Conservation (phyloP, 371 early-diverging fungal species). For the Smittium mucronatum region DNA sequence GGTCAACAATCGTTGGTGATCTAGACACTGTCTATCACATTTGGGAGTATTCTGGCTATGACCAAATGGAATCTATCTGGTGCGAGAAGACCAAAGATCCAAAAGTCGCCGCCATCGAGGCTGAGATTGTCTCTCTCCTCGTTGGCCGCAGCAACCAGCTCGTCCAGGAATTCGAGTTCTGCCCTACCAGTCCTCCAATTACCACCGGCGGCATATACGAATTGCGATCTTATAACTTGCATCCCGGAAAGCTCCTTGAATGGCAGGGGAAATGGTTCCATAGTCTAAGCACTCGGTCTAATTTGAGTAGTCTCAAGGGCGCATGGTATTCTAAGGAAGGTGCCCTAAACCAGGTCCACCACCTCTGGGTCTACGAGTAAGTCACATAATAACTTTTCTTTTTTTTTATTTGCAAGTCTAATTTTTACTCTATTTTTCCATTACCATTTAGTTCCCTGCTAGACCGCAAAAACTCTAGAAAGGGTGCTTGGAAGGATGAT, state of each 20-base stretch:
- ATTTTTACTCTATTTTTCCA: slow-evolving; percentile 13
- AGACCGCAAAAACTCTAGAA: slow-evolving; percentile 75
- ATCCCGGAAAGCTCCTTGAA: slow-evolving; percentile 80
- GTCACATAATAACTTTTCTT: slow-evolving; percentile 14
- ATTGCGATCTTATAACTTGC: slow-evolving; percentile 70
- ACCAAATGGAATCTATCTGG: slow-evolving; percentile 54
- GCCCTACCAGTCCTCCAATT: slow-evolving; percentile 64
- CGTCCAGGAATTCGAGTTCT: slow-evolving; percentile 85
- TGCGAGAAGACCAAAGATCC: slow-evolving; percentile 21
- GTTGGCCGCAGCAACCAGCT: slow-evolving; percentile 64
- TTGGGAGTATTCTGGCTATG: slow-evolving; percentile 86
- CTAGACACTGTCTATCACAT: slow-evolving; percentile 83
- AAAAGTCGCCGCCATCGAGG: slow-evolving; percentile 43
- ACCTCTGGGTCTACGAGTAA: slow-evolving; percentile 83
- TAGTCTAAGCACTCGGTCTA: slow-evolving; percentile 72
- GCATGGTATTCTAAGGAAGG: slow-evolving; percentile 94
- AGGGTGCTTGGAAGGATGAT: slow-evolving; percentile 82
- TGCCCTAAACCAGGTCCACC: slow-evolving; percentile 74
- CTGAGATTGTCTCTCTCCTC: slow-evolving; percentile 54
- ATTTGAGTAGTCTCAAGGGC: slow-evolving; percentile 80
- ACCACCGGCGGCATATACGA: slow-evolving; percentile 76
- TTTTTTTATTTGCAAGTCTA: neutral
- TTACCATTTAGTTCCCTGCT: slow-evolving; percentile 4
- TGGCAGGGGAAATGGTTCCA: slow-evolving; percentile 85
- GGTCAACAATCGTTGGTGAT: slow-evolving; percentile 72